A percentile compares a stretch with the other conserved stretches of the same genome.
phyloP scores from a whole-genome alignment of 805 yeast species.

The Aciculoconidium aculeatum region DNA sequence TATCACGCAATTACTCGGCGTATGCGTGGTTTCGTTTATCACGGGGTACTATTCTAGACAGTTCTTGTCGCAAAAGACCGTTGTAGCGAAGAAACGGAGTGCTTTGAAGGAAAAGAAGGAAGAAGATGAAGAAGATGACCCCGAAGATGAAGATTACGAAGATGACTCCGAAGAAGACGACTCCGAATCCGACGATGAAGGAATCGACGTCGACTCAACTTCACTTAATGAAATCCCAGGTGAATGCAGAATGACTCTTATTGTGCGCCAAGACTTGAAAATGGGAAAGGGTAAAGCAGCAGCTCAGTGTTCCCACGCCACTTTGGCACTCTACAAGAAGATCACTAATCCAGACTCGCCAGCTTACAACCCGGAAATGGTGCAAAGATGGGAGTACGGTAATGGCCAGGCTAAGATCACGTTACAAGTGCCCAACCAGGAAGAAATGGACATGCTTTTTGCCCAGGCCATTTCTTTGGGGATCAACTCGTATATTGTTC shows the following conservation, averaged over 20 bases:
- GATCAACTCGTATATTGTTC: constrained; percentile 73
- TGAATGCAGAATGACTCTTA: constrained; percentile 79
- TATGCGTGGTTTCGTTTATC: constrained; percentile 30
- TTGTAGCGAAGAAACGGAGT: background rate
- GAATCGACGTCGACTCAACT: constrained; percentile 52
- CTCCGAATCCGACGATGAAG: constrained; percentile 35
- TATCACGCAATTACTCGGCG: constrained; percentile 22
- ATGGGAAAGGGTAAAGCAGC: constrained; percentile 97
- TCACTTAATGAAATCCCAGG: constrained; percentile 65
- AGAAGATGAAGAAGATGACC: constrained; percentile 15
- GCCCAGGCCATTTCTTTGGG: constrained; percentile 78
- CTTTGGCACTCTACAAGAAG: constrained; percentile 76
- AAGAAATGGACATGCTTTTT: constrained; percentile 68
- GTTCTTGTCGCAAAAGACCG: constrained; percentile 7
- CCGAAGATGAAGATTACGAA: constrained; percentile 16
- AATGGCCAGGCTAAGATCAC: constrained; percentile 94
- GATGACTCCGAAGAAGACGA: constrained; percentile 9
- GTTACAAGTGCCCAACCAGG: constrained; percentile 62
- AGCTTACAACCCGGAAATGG: constrained; percentile 55
- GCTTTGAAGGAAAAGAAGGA: constrained; percentile 8
- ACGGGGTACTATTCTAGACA: constrained; percentile 31
- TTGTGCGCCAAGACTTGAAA: constrained; percentile 80
- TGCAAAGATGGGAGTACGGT: constrained; percentile 67
- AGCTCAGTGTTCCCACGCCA: constrained; percentile 98
- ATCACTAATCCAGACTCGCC: constrained; percentile 49